Conservation (phyloP, 768 basidiomycete species). For the Phylloporus arenicola region DNA sequence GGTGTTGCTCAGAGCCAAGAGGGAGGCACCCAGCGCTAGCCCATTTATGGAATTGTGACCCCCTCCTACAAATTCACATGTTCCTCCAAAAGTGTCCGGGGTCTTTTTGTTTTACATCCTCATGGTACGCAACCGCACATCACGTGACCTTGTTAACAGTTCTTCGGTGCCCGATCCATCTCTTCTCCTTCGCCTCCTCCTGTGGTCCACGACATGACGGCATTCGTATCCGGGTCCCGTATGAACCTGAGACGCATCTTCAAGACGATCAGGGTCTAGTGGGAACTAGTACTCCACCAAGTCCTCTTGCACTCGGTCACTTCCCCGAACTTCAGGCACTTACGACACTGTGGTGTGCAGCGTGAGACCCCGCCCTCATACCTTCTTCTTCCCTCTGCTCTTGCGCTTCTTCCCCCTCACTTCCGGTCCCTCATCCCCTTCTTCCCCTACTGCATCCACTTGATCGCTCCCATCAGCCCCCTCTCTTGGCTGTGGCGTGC, state of each 20-base stretch:
- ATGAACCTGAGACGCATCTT: constrained; percentile 5
- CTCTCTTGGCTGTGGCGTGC: constrained; percentile 11
- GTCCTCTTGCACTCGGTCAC: neutral
- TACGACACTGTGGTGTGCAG: constrained; percentile 13
- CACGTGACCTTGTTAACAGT: neutral
- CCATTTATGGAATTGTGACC: constrained; percentile 11
- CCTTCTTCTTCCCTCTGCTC: constrained; percentile 17
- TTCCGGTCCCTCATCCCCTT: constrained; percentile 12
- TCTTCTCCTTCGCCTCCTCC: neutral
- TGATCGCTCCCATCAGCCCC: constrained; percentile 14
- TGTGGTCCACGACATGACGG: neutral
- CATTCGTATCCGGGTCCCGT: neutral
- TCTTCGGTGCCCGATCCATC: neutral
- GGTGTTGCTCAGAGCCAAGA: constrained; percentile 12
- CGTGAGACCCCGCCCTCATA: constrained; percentile 10
- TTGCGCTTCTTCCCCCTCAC: constrained; percentile 17
- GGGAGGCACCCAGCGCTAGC: constrained; percentile 9
- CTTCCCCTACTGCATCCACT: constrained; percentile 2
- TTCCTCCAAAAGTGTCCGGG: constrained; percentile 6
- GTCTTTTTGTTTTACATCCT: constrained; percentile 16
- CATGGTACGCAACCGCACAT: constrained; percentile 6
- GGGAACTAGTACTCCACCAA: constrained; percentile 3
- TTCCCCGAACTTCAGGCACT: constrained; percentile 7
- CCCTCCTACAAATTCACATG: constrained; percentile 26
- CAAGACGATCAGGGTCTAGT: constrained; percentile 1